Evolutionary conservation across 2,329 filamentous ascomycete genomes (phyloP).

Genomic region (Myriosclerotinia duriaeana): DNA sequence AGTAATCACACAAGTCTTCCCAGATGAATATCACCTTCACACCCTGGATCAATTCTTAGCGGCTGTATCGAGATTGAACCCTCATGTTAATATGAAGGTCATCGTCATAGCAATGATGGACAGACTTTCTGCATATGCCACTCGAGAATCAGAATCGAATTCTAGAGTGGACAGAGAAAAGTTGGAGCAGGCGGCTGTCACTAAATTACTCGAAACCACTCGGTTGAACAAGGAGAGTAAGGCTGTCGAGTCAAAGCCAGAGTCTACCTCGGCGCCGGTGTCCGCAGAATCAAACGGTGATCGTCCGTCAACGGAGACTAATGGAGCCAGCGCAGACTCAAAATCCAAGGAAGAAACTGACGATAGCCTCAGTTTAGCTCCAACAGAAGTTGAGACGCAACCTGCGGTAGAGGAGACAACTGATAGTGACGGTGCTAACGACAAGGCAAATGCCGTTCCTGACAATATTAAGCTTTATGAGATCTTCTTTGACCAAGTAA

Average conservation of each 20-base stretch:
- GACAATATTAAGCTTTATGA: constrained; percentile 88
- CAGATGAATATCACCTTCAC: constrained; percentile 96
- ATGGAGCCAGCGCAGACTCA: constrained; percentile 41
- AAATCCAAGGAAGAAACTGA: constrained; percentile 43
- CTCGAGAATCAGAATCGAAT: constrained; percentile 75
- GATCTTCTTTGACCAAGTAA: constrained; percentile 95
- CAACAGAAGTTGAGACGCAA: constrained; percentile 38
- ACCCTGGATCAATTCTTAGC: constrained; percentile 94
- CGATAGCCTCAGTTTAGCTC: constrained; percentile 49
- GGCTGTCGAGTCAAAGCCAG: constrained; percentile 26
- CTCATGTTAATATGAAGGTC: constrained; percentile 94
- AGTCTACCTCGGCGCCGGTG: constrained; percentile 8
- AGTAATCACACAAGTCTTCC: constrained; percentile 98
- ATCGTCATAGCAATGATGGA: constrained; percentile 99
- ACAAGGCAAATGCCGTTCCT: constrained; percentile 56
- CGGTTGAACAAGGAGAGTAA: constrained; percentile 61
- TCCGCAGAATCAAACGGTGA: constrained; percentile 40
- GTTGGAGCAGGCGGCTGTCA: constrained; percentile 80
- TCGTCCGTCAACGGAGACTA: constrained; percentile 29
- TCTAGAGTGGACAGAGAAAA: constrained; percentile 70
- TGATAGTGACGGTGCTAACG: constrained; percentile 45
- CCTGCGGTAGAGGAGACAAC: constrained; percentile 25
- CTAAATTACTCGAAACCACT: constrained; percentile 74
- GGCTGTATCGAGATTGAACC: constrained; percentile 88
- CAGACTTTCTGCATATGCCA: constrained; percentile 88